phyloP scores from a whole-genome alignment of 495 filamentous ascomycete species.

The Hyaloscypha variabilis region DNA sequence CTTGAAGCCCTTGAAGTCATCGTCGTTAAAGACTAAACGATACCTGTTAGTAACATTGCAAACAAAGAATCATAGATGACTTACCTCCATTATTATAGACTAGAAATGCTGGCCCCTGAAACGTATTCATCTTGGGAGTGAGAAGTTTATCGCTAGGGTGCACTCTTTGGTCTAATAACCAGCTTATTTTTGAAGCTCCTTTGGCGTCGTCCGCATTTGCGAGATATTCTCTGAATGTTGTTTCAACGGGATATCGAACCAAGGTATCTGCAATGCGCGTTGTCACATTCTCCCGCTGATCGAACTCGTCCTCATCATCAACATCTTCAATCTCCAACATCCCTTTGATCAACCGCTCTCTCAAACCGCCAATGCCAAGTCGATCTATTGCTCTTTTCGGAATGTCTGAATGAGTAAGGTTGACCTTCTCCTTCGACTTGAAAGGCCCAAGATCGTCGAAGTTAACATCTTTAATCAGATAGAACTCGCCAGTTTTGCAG shows the following conservation, averaged over 20 bases:
- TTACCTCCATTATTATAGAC: slow-evolving; percentile 41
- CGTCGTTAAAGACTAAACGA: slow-evolving; percentile 35
- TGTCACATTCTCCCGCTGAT: slow-evolving; percentile 36
- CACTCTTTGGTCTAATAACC: slow-evolving; percentile 38
- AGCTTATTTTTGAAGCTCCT: slow-evolving; percentile 36
- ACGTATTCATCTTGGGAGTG: slow-evolving; percentile 28
- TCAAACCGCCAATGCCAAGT: too few species aligned
- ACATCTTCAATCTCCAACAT: too few species aligned
- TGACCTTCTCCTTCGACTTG: too few species aligned
- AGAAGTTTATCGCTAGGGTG: slow-evolving; percentile 27
- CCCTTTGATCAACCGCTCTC: too few species aligned
- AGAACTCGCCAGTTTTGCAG: slow-evolving; percentile 8
- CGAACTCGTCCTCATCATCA: slow-evolving; percentile 48
- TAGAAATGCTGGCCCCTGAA: slow-evolving; percentile 42
- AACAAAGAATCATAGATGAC: neutral
- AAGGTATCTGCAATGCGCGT: slow-evolving; percentile 42
- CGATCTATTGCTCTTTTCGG: too few species aligned
- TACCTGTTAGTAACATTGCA: neutral
- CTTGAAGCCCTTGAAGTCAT: slow-evolving; percentile 41
- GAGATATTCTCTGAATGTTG: slow-evolving; percentile 46
- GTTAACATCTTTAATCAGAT: slow-evolving; percentile 15
- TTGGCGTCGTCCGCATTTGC: slow-evolving; percentile 46
- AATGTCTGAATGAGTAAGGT: too few species aligned
- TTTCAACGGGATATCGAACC: slow-evolving; percentile 38
- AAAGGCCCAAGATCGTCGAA: too few species aligned